Conservation (phyloP, 2,329 filamentous ascomycete genomes). For the Colletotrichum navitas region DNA sequence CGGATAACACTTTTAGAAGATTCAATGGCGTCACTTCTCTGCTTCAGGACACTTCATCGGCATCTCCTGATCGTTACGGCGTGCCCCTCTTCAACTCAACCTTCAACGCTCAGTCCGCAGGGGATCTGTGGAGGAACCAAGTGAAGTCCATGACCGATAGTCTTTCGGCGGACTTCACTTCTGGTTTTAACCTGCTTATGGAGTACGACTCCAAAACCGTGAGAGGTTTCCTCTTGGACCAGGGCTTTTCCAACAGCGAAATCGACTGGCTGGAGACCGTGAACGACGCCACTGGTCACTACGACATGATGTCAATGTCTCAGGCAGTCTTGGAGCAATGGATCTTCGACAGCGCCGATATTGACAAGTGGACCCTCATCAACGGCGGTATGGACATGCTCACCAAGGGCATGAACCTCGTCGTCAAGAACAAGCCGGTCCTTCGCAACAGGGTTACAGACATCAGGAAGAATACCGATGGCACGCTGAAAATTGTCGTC, state of each 20-base stretch:
- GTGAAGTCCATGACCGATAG: constrained; percentile 33
- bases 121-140: constrained; percentile 29
- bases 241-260: constrained; percentile 48
- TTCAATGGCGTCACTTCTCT: constrained; percentile 42
- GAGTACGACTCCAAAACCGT: constrained; percentile 43
- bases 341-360: constrained; percentile 45
- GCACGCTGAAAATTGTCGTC: constrained; percentile 44
- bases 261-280: constrained; percentile 49
- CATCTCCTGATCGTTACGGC: constrained; percentile 34
- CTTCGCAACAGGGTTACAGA: constrained; percentile 44
- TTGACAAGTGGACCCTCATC: constrained; percentile 48
- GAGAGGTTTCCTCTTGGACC: constrained; percentile 44
- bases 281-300: constrained; percentile 46
- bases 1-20: constrained; percentile 44
- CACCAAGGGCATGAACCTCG: constrained; percentile 47
- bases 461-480: constrained; percentile 41
- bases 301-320: constrained; percentile 44
- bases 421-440: constrained; percentile 44
- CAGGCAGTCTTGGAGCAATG: constrained; percentile 45
- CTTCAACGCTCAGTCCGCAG: constrained; percentile 37
- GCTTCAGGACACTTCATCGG: constrained; percentile 26
- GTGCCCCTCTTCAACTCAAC: constrained; percentile 40
- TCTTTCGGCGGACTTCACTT: constrained; percentile 40
- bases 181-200: constrained; percentile 45
- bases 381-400: constrained; percentile 49